These are phyloP conservation scores for Chlorophyllum brunneum DNA, from an alignment of 768 basidiomycete genomes.

Conservation along the genomic window DNA sequence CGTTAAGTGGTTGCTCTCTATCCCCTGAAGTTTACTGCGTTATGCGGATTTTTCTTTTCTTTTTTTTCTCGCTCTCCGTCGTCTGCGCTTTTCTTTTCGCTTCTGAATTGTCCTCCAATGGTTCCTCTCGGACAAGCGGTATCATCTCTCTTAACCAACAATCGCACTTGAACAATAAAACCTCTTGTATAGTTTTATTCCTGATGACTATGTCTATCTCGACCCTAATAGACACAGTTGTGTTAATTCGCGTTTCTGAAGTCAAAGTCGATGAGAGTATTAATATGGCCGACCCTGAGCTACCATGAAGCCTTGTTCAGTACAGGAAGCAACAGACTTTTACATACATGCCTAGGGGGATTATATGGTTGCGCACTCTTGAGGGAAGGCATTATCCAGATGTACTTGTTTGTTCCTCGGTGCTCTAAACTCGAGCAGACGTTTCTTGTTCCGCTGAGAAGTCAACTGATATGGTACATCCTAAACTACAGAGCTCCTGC, in stretches of 20 bases:
- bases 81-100: not conserved
- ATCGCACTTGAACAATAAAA: not conserved
- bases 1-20: not conserved
- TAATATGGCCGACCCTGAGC: too few relatives aligned
- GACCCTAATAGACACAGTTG: not conserved
- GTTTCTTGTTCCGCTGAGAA: not conserved
- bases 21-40: not conserved
- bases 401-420: too few relatives aligned
- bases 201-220: not conserved
- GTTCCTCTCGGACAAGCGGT: too few relatives aligned
- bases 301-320: too few relatives aligned
- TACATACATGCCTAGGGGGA: too few relatives aligned
- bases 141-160: not conserved
- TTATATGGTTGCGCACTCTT: too few relatives aligned
- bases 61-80: conserved; percentile 8
- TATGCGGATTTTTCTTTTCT: conserved; percentile 14
- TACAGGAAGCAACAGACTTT: too few relatives aligned
- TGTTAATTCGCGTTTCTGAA: too few relatives aligned
- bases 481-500: conserved; percentile 7
- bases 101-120: too few relatives aligned
- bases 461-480: not conserved
- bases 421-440: not conserved
- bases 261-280: too few relatives aligned
- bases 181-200: conserved; percentile 5
- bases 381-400: too few relatives aligned